A percentile compares a stretch with the other conserved stretches of the same genome.
phyloP scores from a whole-genome alignment of 306 rosid species.

The Glycyrrhiza uralensis region DNA sequence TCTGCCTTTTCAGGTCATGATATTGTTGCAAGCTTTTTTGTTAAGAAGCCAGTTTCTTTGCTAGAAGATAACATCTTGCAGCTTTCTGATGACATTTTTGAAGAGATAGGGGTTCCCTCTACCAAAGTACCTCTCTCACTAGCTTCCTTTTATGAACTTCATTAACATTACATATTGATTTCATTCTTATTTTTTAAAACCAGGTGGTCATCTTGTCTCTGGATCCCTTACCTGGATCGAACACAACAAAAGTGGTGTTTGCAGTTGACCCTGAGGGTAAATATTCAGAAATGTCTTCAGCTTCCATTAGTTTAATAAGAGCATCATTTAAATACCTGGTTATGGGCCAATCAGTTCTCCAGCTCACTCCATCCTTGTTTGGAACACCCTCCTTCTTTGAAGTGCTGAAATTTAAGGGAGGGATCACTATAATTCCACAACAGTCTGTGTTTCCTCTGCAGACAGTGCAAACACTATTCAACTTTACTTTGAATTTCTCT shows the following conservation, averaged over 20 bases:
- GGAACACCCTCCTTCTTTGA: slow-evolving; percentile 53
- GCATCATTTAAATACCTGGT: slow-evolving; percentile 43
- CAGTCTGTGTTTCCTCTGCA: slow-evolving; percentile 74
- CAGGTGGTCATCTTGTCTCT: slow-evolving; percentile 68
- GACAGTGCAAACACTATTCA: slow-evolving; percentile 53
- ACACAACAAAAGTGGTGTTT: slow-evolving; percentile 62
- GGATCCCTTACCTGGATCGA: slow-evolving; percentile 41
- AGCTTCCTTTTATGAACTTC: not conserved
- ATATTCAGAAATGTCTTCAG: slow-evolving; percentile 25
- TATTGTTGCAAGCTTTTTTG: slow-evolving; percentile 63
- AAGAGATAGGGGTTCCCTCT: slow-evolving; percentile 50
- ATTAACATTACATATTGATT: slow-evolving; percentile 8
- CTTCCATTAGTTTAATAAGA: slow-evolving; percentile 53
- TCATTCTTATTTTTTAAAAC: slow-evolving; percentile 11
- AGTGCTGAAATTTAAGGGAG: slow-evolving; percentile 77
- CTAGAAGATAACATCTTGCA: slow-evolving; percentile 51
- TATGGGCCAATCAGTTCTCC: slow-evolving; percentile 35
- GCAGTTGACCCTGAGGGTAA: slow-evolving; percentile 49
- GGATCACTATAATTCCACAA: slow-evolving; percentile 62
- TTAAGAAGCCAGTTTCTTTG: slow-evolving; percentile 50
- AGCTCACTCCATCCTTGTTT: slow-evolving; percentile 49
- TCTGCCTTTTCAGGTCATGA: slow-evolving; percentile 51
- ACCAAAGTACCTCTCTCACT: slow-evolving; percentile 43
- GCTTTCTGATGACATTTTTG: slow-evolving; percentile 57
- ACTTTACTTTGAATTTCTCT: slow-evolving; percentile 73